phyloP scores from a whole-genome alignment of 192 early-diverging fungal species.

The Spinellus fusiger region DNA sequence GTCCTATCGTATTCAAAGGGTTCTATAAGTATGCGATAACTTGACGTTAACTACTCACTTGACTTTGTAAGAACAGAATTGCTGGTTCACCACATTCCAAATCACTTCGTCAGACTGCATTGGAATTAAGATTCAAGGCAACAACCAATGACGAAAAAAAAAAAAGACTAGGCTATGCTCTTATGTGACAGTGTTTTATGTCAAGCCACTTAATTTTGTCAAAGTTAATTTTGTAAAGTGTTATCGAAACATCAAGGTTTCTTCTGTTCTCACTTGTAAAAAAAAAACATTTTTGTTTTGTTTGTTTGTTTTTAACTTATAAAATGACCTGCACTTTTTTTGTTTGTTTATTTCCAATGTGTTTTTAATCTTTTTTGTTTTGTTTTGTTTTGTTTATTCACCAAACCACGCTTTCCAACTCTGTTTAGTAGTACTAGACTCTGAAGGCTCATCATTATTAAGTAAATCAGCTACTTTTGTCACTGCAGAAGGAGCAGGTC shows the following conservation, averaged over 20 bases:
- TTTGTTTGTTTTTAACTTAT: too few relatives aligned
- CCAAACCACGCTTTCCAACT: constrained; percentile 37
- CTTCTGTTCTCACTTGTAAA: too few relatives aligned
- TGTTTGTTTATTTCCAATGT: not conserved
- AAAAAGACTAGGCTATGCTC: too few relatives aligned
- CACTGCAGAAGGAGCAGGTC: constrained; percentile 18
- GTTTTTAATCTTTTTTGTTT: not conserved
- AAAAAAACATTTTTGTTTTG: too few relatives aligned
- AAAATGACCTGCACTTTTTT: not conserved
- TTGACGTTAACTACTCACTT: constrained; percentile 50
- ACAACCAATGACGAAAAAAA: too few relatives aligned
- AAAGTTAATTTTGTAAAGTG: too few relatives aligned
- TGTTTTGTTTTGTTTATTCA: constrained; percentile 5
- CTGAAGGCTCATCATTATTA: constrained; percentile 30
- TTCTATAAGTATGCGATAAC: not conserved
- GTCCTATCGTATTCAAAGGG: constrained; percentile 48
- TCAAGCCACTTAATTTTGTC: too few relatives aligned
- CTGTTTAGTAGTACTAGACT: constrained; percentile 20
- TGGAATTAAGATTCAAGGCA: not conserved
- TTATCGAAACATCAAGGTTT: too few relatives aligned
- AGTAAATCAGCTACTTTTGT: constrained; percentile 31
- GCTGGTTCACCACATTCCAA: constrained; percentile 93
- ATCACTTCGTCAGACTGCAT: constrained; percentile 76
- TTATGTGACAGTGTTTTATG: too few relatives aligned
- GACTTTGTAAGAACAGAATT: constrained; percentile 98